Conservation (phyloP, 2,329 filamentous ascomycete species). For the Capronia coronata region DNA sequence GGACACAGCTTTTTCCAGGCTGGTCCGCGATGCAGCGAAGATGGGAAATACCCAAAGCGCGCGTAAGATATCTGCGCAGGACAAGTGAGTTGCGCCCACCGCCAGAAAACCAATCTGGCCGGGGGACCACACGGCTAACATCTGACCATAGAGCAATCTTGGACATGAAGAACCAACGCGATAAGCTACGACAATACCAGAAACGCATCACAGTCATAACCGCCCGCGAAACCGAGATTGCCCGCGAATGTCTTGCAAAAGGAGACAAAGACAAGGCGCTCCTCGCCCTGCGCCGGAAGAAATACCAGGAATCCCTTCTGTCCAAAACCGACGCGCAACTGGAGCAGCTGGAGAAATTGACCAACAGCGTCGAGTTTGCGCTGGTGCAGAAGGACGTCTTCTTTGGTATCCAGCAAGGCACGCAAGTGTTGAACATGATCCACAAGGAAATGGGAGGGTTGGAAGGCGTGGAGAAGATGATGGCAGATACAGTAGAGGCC, state of each 20-base stretch:
- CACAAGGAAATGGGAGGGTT: constrained; percentile 93
- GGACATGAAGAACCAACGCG: constrained; percentile 94
- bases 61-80: constrained; percentile 68
- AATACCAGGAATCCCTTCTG: constrained; percentile 88
- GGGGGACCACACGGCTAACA: background rate
- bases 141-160: constrained; percentile 69
- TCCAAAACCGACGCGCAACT: constrained; percentile 87
- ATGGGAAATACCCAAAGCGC: constrained; percentile 62
- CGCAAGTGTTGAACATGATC: constrained; percentile 80
- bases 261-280: constrained; percentile 77
- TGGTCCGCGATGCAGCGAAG: constrained; percentile 19
- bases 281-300: constrained; percentile 84
- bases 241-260: constrained; percentile 70
- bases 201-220: constrained; percentile 81
- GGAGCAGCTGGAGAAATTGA: constrained; percentile 86
- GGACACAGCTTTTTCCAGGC: no score
- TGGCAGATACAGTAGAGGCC: constrained; percentile 87
- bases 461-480: constrained; percentile 87
- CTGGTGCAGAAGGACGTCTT: constrained; percentile 94
- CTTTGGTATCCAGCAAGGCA: constrained; percentile 87
- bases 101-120: no score
- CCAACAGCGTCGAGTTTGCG: constrained; percentile 86
- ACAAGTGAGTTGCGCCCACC: constrained; percentile 63
- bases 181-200: constrained; percentile 95
- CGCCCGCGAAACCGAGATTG: constrained; percentile 77